Base-by-base conservation (phyloP, 345 rosid species). In the Microthlaspi erraticum region DNA sequence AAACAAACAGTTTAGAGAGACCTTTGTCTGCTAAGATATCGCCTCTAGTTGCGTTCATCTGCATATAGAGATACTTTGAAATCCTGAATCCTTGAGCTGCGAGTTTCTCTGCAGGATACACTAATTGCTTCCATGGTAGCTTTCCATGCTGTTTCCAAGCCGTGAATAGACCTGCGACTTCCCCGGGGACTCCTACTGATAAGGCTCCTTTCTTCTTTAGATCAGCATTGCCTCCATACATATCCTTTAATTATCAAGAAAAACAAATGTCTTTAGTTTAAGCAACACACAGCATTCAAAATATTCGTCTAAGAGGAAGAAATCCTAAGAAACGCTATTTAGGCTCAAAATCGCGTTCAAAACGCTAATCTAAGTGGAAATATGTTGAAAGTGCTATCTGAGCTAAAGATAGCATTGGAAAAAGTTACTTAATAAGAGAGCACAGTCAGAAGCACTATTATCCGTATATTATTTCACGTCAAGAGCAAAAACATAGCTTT, bases 101-200 rank as follows among this genome's bases (percentile, higher is more conserved):
- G 5, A 86, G 81, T 60, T 64, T 62, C 60, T 69, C 79, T 0
- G 90, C 85, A 0, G 87, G 93, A 58, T 10, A 23, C 12, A 88
- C 83, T 6, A 86, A 81, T 13, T 50, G 66, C 54, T 70, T 32
- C 91, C 94, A 86, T 2, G 88, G 84, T 36, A 88, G 81, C 70
- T 56, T 81, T 2, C 91, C 91, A 23, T 82, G 76, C 5, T 68
- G 72, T 60, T 80, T 62, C 91, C 94, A 88, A 20, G 84, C 87
- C 45, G 65, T 63, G 52, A 71, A 71, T 33, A 88, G 84, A 34
- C 94, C 89, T 0, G 84, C 80, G 16, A 88, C 77, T 76, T 77
- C 86, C 23, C 95, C 89, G 0, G 91, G 91, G 38, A 85, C 83
- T 0, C 80, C 95, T 45, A 86, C 70, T 29, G 89, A 86, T 48